Evolutionary conservation across 75 land plant genomes (phyloP), one percentile per base, ranked within the genome.

Genomic region (Adiantum capillusveneris): DNA sequence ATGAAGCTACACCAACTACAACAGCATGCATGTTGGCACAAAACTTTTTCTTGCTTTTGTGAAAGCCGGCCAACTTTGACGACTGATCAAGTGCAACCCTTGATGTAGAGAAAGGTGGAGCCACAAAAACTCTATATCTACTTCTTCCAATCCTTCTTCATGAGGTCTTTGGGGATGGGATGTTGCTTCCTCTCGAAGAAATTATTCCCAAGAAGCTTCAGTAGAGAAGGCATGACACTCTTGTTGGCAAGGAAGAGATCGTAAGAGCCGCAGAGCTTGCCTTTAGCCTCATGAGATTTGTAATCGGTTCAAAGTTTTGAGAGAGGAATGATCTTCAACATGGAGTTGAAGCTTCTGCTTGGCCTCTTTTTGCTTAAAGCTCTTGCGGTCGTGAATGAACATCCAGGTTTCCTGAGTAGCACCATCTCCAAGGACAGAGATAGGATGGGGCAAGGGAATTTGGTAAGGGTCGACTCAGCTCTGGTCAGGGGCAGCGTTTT

Each of bases 121-220:
- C 63, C 57, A 27, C 74, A 71, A 25, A 55, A 67, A 59, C 52
- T 56, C 64, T 75, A 55, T 17, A 90, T 64, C 70, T 86, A 81
- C 51, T 65, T 72, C 53, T 69, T 79, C 91, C 87, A 86, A 25
- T 75, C 60, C 56, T 62, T 49, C n/a, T 66, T 68, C 20, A 59
- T 62, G 52, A 90, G 68, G 60, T 83, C 74, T 12, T 86, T 71
- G 42, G 82, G 83, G 24, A 86, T 67, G 11, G 96, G 91, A 49
- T 72, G 67, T 75, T 86, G 84, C 73, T 79, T 90, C 80, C 75
- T 90, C 81, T 77, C 77, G 66, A 62, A 90, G 49, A 86, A 86
- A 0, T 58, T 39, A 76, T 84, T 86, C 11, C 91, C 87, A 17
- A 90, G 42, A 30, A 79, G 27, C 62, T 69, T 67, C 14, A 82